Evolutionary conservation across 768 basidiomycete genomes (phyloP).

Genomic region (Leccinum incarnatum): DNA sequence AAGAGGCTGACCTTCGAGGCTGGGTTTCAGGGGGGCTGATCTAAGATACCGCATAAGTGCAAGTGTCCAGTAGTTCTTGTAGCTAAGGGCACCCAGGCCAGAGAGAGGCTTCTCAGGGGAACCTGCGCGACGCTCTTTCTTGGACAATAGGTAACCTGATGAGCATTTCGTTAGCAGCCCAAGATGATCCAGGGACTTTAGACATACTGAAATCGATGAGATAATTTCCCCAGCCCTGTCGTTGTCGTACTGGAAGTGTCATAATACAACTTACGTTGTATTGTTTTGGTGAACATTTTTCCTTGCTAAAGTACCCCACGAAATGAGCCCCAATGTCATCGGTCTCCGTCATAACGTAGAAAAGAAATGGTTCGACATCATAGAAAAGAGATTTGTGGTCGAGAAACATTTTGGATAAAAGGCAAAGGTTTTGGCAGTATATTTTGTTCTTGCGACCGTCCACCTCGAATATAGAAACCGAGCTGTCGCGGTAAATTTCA

Average conservation of each 20-base stretch:
- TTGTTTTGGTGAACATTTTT: constrained; percentile 93
- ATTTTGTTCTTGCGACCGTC: constrained; percentile 99
- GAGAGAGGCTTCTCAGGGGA: constrained; percentile 97
- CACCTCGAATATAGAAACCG: constrained; percentile 92
- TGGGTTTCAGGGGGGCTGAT: constrained; percentile 55
- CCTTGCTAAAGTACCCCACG: constrained; percentile 98
- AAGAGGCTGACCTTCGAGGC: constrained; percentile 65
- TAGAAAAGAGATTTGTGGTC: constrained; percentile 99
- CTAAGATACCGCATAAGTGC: constrained; percentile 78
- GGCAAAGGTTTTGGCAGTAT: constrained; percentile 97
- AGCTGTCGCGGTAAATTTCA: constrained; percentile 92
- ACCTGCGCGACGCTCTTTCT: constrained; percentile 86
- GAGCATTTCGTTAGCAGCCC: neutral
- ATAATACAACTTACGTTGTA: constrained; percentile 99
- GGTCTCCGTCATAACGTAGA: constrained; percentile 94
- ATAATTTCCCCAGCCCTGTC: constrained; percentile 95
- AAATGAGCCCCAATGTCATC: constrained; percentile 91
- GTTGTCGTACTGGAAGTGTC: constrained; percentile 93
- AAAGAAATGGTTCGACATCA: constrained; percentile 98
- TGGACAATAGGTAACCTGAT: constrained; percentile 93
- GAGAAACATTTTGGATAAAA: constrained; percentile 98
- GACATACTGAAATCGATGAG: constrained; percentile 93
- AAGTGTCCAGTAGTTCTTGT: constrained; percentile 92
- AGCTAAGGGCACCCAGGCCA: constrained; percentile 88
- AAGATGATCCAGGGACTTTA: constrained; percentile 6